phyloP scores from a whole-genome alignment of 164 flowering plant genomes.

The Sedum album region DNA sequence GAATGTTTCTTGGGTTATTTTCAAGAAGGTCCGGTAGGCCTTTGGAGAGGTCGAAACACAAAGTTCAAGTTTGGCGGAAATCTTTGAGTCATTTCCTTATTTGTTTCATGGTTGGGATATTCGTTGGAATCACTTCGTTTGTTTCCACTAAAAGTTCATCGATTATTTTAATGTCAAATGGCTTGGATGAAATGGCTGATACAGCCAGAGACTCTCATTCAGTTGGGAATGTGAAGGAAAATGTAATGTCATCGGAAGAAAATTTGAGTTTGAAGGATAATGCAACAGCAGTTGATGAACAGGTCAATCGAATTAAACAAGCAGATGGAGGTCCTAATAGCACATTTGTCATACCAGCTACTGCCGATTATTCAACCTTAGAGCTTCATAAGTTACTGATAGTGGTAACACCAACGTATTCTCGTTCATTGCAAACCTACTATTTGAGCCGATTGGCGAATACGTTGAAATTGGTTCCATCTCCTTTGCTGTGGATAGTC shows the following conservation, averaged over 20 bases:
- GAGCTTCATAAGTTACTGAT: constrained; percentile 50
- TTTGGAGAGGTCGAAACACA: constrained; percentile 49
- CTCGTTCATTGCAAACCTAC: constrained; percentile 68
- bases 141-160: constrained; percentile 37
- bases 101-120: constrained; percentile 58
- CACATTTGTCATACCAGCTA: constrained; percentile 6
- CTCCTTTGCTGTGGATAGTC: constrained; percentile 83
- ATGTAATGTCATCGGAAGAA: constrained; percentile 2
- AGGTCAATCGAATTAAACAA: neutral
- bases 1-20: constrained; percentile 32
- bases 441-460: constrained; percentile 67
- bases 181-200: constrained; percentile 32
- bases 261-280: neutral
- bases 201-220: constrained; percentile 15
- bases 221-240: constrained; percentile 10
- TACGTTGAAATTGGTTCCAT: constrained; percentile 48
- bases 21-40: constrained; percentile 47
- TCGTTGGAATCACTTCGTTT: constrained; percentile 57
- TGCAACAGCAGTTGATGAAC: neutral
- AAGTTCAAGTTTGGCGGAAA: constrained; percentile 53
- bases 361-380: constrained; percentile 14
- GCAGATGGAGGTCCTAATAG: no score
- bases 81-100: constrained; percentile 47
- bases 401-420: constrained; percentile 61
- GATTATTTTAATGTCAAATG: constrained; percentile 26